These are phyloP conservation scores for Wallemia mellicola DNA, from an alignment of 1,284 basidiomycete genomes.

Conservation along the genomic window DNA sequence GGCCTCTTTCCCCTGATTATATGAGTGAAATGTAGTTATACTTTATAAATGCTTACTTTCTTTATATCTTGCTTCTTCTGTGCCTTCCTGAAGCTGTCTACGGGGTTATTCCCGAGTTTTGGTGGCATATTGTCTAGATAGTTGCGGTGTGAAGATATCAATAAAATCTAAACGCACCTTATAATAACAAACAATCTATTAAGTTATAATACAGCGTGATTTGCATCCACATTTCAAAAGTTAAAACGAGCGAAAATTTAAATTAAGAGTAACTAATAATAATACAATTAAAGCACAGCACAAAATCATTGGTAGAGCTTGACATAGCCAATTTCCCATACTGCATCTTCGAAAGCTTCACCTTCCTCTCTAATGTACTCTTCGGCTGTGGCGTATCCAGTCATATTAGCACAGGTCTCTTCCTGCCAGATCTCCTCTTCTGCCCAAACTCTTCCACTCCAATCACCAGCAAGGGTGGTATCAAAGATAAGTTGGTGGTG, in stretches of 20 bases:
- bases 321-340: not conserved
- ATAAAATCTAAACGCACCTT: too few relatives aligned
- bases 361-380: not conserved
- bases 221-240: too few relatives aligned
- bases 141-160: not conserved
- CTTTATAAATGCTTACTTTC: constrained; percentile 9
- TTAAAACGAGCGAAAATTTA: too few relatives aligned
- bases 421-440: not conserved
- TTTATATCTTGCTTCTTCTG: constrained; percentile 13
- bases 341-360: not conserved
- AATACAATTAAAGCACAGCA: too few relatives aligned
- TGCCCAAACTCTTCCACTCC: not conserved
- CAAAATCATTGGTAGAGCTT: not conserved
- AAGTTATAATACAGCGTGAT: too few relatives aligned
- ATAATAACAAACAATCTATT: too few relatives aligned
- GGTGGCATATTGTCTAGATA: not conserved
- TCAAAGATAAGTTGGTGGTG: not conserved
- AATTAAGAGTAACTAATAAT: too few relatives aligned
- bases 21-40: not conserved
- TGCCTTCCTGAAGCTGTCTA: constrained; percentile 14
- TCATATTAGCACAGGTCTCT: not conserved
- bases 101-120: constrained; percentile 11
- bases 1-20: constrained; percentile 5
- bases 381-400: not conserved
- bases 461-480: not conserved